phyloP scores from a whole-genome alignment of 2,329 filamentous ascomycete species.

The Sarocladium brachiariae region DNA sequence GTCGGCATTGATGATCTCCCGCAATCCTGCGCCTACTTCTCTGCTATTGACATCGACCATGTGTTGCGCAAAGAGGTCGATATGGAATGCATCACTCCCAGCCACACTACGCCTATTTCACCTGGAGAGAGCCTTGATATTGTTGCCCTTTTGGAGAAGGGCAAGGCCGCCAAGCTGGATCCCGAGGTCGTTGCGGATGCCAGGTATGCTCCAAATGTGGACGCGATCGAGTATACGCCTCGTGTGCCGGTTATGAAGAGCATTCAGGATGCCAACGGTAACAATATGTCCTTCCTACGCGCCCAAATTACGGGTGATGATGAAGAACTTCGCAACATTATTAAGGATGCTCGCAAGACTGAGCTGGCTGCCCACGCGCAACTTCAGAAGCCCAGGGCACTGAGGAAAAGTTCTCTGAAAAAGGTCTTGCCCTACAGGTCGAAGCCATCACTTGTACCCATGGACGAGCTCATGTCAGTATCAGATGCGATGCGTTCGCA shows the following conservation, averaged over 20 bases:
- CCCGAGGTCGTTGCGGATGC: constrained; percentile 50
- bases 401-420: constrained; percentile 21
- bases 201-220: constrained; percentile 45
- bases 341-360: constrained; percentile 50
- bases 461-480: constrained; percentile 29
- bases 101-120: constrained; percentile 68
- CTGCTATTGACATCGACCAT: constrained; percentile 88
- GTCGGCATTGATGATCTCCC: constrained; percentile 93
- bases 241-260: constrained; percentile 74
- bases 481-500: constrained; percentile 25
- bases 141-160: constrained; percentile 65
- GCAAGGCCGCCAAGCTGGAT: constrained; percentile 62
- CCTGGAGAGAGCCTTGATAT: constrained; percentile 88
- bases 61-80: constrained; percentile 97
- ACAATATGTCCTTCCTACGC: constrained; percentile 58
- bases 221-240: constrained; percentile 60
- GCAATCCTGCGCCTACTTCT: constrained; percentile 92
- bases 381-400: constrained; percentile 15
- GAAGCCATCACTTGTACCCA: constrained; percentile 25
- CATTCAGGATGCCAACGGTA: constrained; percentile 43
- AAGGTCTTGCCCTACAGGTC: constrained; percentile 30
- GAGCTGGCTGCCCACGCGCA: constrained; percentile 7
- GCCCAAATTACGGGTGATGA: constrained; percentile 78
- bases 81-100: constrained; percentile 94
- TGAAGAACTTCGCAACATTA: constrained; percentile 64